phyloP scores from a whole-genome alignment of 805 yeast species.

The Komagataella populi region DNA sequence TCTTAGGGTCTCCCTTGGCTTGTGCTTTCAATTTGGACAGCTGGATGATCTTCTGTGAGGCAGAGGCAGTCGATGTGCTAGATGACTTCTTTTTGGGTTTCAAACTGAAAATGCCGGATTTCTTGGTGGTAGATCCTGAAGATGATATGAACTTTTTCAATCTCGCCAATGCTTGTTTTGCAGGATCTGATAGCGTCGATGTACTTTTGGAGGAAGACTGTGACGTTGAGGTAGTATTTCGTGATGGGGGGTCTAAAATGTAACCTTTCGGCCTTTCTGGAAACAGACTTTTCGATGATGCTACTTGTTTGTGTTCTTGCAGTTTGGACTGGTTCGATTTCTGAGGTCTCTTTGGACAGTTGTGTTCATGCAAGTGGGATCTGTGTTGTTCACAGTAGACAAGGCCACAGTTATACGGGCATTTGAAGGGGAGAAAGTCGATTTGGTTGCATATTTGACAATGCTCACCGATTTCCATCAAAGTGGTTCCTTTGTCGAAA shows the following conservation, averaged over 20 bases:
- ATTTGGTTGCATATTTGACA: constrained; percentile 36
- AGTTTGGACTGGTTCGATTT: constrained; percentile 8
- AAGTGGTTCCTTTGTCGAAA: constrained; percentile 9
- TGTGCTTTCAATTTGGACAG: constrained; percentile 25
- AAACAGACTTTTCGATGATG: constrained; percentile 30
- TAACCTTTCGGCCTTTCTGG: constrained; percentile 29
- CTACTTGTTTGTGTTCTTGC: constrained; percentile 8
- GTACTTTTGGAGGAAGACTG: constrained; percentile 10
- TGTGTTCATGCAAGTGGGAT: constrained; percentile 17
- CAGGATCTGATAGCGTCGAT: constrained; percentile 4
- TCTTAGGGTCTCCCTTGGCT: constrained; percentile 39
- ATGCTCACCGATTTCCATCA: constrained; percentile 46
- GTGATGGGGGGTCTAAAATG: neutral
- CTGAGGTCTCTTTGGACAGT: constrained; percentile 7
- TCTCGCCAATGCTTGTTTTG: constrained; percentile 10
- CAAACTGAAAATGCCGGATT: neutral
- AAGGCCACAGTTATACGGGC: constrained; percentile 28
- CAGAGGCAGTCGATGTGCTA: constrained; percentile 5
- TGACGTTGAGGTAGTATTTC: constrained; percentile 19
- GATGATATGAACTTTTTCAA: constrained; percentile 9
- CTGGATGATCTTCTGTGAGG: constrained; percentile 14
- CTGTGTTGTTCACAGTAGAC: constrained; percentile 40
- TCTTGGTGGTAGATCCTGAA: constrained; percentile 3
- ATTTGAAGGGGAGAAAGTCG: constrained; percentile 46
- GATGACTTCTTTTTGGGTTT: neutral